Evolutionary conservation across 768 basidiomycete species (phyloP).

Genomic region (Tricholoma matsutake): DNA sequence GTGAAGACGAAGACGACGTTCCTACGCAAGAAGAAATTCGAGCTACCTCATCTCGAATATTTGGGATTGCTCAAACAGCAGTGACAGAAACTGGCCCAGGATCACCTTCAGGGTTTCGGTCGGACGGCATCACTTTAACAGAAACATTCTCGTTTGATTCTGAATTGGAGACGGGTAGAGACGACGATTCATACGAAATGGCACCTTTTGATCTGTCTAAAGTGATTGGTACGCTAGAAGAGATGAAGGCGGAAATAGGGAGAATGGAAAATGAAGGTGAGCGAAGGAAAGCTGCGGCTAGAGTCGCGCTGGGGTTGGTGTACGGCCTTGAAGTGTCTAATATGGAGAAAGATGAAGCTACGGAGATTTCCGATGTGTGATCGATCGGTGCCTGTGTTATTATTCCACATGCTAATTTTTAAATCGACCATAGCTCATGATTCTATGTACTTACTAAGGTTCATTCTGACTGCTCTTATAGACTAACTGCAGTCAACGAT

Average conservation of each 20-base stretch:
- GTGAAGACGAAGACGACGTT: slow-evolving; percentile 31
- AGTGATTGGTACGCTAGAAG: slow-evolving; percentile 59
- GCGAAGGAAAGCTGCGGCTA: slow-evolving; percentile 64
- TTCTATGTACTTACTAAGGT: no score
- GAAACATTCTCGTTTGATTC: slow-evolving; percentile 2
- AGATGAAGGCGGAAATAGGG: slow-evolving; percentile 73
- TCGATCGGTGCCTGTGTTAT: neutral
- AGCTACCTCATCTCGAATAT: slow-evolving; percentile 48
- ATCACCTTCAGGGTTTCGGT: neutral
- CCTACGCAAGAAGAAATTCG: slow-evolving; percentile 49
- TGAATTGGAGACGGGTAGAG: slow-evolving; percentile 2
- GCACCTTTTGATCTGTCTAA: slow-evolving; percentile 59
- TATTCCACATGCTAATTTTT: no score
- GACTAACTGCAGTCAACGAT: no score
- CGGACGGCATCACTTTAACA: neutral
- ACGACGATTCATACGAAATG: slow-evolving; percentile 27
- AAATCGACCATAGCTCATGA: no score
- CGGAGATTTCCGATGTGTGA: neutral
- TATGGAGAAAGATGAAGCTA: neutral
- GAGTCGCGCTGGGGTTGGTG: slow-evolving; percentile 68
- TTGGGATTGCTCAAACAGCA: slow-evolving; percentile 28
- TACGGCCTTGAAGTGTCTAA: slow-evolving; percentile 53
- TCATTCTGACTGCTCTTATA: neutral
- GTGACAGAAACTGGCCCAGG: neutral
- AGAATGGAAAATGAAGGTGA: slow-evolving; percentile 62